Conservation (phyloP, 2,329 filamentous ascomycete species). For the Colletotrichum filicis region DNA sequence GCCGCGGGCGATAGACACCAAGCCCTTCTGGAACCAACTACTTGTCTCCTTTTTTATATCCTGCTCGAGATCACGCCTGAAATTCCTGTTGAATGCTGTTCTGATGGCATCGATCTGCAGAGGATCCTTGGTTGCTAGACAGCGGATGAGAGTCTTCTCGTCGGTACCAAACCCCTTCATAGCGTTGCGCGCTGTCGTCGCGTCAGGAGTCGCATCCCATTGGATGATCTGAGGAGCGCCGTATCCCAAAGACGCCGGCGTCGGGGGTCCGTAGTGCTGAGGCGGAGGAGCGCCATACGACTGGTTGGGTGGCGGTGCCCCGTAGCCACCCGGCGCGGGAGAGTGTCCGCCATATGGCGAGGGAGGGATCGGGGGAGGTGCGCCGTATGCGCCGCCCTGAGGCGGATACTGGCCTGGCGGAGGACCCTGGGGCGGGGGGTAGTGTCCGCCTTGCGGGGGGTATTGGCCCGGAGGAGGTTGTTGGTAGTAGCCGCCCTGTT, state of each 20-base stretch:
- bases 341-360: conserved; percentile 42
- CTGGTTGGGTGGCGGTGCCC: conserved; percentile 36
- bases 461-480: conserved; percentile 49
- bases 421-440: conserved; percentile 45
- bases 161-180: conserved; percentile 97
- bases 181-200: conserved; percentile 77
- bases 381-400: conserved; percentile 49
- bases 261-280: conserved; percentile 50
- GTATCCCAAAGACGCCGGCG: conserved; percentile 79
- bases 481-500: conserved; percentile 46
- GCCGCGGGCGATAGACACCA: conserved; percentile 81
- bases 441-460: conserved; percentile 49
- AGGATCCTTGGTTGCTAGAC: conserved; percentile 79
- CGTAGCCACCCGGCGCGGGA: conserved; percentile 40
- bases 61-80: conserved; percentile 75
- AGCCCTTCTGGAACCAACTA: conserved; percentile 77
- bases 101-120: conserved; percentile 79
- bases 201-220: conserved; percentile 75
- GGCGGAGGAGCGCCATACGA: conserved; percentile 53
- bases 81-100: conserved; percentile 71
- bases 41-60: conserved; percentile 84
- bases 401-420: conserved; percentile 46
- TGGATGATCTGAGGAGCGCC: conserved; percentile 75
- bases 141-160: conserved; percentile 78
- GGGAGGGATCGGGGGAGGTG: conserved; percentile 44